A percentile compares a stretch with the other conserved stretches of the same genome.
phyloP scores from a whole-genome alignment of 192 early-diverging fungal genomes.

The Entomortierella lignicola region DNA sequence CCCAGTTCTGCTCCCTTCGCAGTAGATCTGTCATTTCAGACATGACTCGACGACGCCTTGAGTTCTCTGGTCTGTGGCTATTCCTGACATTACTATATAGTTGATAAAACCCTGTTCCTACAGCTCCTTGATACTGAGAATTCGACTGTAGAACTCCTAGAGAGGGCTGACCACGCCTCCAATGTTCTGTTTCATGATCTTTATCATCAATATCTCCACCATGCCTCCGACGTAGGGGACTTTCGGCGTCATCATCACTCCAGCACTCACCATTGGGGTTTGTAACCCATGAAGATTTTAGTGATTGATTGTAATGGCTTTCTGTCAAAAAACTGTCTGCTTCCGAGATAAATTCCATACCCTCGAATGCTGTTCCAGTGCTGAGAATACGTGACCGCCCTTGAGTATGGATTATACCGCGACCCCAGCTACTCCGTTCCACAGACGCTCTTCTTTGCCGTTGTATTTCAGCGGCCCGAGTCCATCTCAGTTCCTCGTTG shows the following conservation, averaged over 20 bases:
- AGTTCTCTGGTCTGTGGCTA: slow-evolving; percentile 13
- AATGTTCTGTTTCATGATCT: slow-evolving; percentile 12
- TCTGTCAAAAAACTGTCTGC: slow-evolving; percentile 22
- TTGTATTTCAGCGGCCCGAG: slow-evolving; percentile 1
- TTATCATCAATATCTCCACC: slow-evolving; percentile 30
- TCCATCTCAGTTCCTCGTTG: slow-evolving; percentile 21
- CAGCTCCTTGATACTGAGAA: not conserved
- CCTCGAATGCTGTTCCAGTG: slow-evolving; percentile 46
- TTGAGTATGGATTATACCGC: slow-evolving; percentile 7
- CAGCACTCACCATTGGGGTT: slow-evolving; percentile 51
- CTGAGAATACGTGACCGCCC: slow-evolving; percentile 32
- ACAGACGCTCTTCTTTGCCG: slow-evolving; percentile 5
- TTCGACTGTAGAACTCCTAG: slow-evolving; percentile 18
- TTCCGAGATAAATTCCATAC: slow-evolving; percentile 34
- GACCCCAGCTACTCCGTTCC: not conserved
- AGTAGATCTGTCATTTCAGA: slow-evolving; percentile 38
- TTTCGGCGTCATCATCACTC: slow-evolving; percentile 40
- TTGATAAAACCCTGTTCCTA: slow-evolving; percentile 19
- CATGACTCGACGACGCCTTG: slow-evolving; percentile 27
- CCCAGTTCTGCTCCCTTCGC: slow-evolving; percentile 45
- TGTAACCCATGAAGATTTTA: slow-evolving; percentile 38
- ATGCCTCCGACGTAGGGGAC: slow-evolving; percentile 5
- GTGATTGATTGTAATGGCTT: slow-evolving; percentile 18
- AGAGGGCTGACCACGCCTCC: slow-evolving; percentile 4
- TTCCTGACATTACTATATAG: slow-evolving; percentile 37